phyloP scores from a whole-genome alignment of 768 basidiomycete genomes.

The Dentipellis fragilis region DNA sequence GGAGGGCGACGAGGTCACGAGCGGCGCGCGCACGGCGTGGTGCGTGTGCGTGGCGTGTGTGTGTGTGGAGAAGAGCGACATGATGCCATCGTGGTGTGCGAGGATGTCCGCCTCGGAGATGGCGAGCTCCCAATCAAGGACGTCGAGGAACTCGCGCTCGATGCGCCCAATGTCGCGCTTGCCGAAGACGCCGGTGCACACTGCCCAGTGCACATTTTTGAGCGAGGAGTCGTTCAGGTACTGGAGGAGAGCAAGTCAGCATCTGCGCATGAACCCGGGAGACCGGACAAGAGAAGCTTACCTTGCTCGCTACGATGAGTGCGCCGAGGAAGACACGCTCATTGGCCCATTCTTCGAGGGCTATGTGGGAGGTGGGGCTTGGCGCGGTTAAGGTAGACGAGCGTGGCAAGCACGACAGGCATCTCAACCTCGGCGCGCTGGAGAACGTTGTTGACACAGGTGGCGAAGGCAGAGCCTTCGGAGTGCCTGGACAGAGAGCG shows the following conservation, averaged over 20 bases:
- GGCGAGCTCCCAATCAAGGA: conserved; percentile 64
- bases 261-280: conserved; percentile 4
- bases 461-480: conserved; percentile 46
- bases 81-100: conserved; percentile 23
- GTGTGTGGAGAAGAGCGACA: conserved; percentile 11
- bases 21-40: background rate
- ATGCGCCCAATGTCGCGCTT: conserved; percentile 71
- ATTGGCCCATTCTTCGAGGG: conserved; percentile 76
- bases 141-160: conserved; percentile 70
- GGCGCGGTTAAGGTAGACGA: conserved; percentile 71
- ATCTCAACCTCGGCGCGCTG: conserved; percentile 64
- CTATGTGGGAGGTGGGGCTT: conserved; percentile 74
- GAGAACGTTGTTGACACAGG: conserved; percentile 61
- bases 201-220: conserved; percentile 82
- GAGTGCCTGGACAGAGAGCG: conserved; percentile 36
- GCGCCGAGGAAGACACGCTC: conserved; percentile 89
- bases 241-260: conserved; percentile 22
- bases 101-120: conserved; percentile 54
- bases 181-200: conserved; percentile 69
- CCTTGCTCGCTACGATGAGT: conserved; percentile 82
- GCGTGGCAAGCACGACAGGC: conserved; percentile 56
- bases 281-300: conserved; percentile 22
- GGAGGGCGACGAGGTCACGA: background rate
- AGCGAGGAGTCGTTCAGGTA: conserved; percentile 83
- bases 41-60: background rate